These are phyloP conservation scores for Silene vulgaris DNA, from an alignment of 179 eudicot genomes.

Conservation along the genomic window DNA sequence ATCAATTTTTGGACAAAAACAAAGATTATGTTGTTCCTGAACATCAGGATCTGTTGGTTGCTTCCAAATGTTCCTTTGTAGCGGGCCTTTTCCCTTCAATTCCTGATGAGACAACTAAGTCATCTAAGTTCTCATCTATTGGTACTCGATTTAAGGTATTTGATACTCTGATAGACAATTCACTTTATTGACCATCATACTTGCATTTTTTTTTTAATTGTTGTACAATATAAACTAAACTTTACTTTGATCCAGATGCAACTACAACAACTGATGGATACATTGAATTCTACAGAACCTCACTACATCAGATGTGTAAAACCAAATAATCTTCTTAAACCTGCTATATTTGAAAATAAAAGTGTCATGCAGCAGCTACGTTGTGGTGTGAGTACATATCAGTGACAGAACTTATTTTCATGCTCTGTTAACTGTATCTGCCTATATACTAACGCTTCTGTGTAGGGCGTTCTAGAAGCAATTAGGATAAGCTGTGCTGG, in stretches of 20 bases:
- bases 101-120: constrained; percentile 56
- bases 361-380: constrained; percentile 89
- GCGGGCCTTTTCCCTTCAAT: constrained; percentile 73
- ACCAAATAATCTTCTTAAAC: constrained; percentile 86
- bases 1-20: constrained; percentile 85
- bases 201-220: not conserved
- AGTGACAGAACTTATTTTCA: not conserved
- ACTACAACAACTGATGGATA: constrained; percentile 90
- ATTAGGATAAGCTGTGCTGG: constrained; percentile 97
- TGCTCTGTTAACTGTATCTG: constrained; percentile 3
- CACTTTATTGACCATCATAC: constrained; percentile 12
- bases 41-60: constrained; percentile 77
- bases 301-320: constrained; percentile 97
- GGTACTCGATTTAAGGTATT: constrained; percentile 87
- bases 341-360: constrained; percentile 87
- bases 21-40: constrained; percentile 97
- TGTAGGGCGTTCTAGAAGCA: constrained; percentile 98
- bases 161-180: not conserved
- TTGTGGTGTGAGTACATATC: constrained; percentile 87
- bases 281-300: constrained; percentile 88
- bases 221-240: constrained; percentile 13
- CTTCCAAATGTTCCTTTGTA: constrained; percentile 84
- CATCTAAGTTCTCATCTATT: constrained; percentile 85
- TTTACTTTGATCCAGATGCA: constrained; percentile 57
- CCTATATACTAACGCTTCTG: constrained; percentile 31